These are phyloP conservation scores for Lachancea sp. DNA, from an alignment of 805 yeast genomes.

Conservation along the genomic window DNA sequence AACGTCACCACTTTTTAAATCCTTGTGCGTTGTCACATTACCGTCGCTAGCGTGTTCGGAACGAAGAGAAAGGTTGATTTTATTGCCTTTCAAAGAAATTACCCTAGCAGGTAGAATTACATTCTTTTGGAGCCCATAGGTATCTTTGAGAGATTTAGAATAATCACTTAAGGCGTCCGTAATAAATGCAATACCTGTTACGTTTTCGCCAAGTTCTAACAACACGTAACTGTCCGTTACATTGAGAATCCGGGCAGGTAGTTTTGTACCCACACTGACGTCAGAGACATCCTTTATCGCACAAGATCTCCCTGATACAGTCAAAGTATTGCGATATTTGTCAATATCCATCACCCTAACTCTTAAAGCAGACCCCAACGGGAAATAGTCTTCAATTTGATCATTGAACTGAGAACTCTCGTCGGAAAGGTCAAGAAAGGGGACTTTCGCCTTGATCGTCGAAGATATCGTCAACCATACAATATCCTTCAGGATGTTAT, in stretches of 20 bases:
- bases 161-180: conserved; percentile 76
- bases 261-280: conserved; percentile 45
- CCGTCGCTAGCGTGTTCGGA: conserved; percentile 44
- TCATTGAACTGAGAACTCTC: conserved; percentile 41
- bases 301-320: conserved; percentile 45
- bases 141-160: conserved; percentile 44
- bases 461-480: conserved; percentile 71
- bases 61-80: conserved; percentile 60
- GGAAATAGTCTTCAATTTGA: conserved; percentile 50
- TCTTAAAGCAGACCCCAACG: conserved; percentile 65
- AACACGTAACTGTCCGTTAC: conserved; percentile 54
- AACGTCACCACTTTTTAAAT: conserved; percentile 61
- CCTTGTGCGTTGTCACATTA: conserved; percentile 41
- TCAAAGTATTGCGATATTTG: conserved; percentile 43
- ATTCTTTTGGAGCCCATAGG: conserved; percentile 39
- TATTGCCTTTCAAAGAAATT: conserved; percentile 37
- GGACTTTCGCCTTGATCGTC: conserved; percentile 55
- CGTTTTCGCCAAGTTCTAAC: conserved; percentile 59
- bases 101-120: conserved; percentile 55
- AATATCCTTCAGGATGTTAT: conserved; percentile 52
- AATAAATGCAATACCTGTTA: conserved; percentile 52
- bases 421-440: conserved; percentile 56
- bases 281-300: conserved; percentile 39
- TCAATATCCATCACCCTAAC: conserved; percentile 52
- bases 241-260: conserved; percentile 59